phyloP scores from a whole-genome alignment of 2,329 filamentous ascomycete species.

The Leptodontidium sp. region DNA sequence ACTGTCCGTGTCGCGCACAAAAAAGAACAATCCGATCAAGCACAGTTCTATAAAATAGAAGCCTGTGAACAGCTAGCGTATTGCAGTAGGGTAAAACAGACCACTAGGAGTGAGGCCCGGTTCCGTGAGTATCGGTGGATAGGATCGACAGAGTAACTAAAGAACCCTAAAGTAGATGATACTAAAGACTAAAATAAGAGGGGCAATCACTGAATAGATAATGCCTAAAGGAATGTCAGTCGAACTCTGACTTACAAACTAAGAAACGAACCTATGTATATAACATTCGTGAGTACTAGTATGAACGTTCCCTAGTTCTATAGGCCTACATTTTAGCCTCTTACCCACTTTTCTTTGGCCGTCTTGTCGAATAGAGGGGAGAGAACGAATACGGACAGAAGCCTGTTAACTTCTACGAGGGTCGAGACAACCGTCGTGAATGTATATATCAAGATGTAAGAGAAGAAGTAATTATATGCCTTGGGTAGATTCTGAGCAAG shows the following conservation, averaged over 20 bases:
- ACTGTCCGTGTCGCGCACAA: too few relatives aligned
- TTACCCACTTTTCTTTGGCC: constrained; percentile 34
- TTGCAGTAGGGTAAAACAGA: constrained; percentile 52
- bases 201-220: too few relatives aligned
- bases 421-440: too few relatives aligned
- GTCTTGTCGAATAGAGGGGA: too few relatives aligned
- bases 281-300: constrained; percentile 38
- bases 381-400: too few relatives aligned
- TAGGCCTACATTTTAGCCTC: constrained; percentile 36
- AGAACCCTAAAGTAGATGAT: too few relatives aligned
- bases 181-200: too few relatives aligned
- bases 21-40: constrained; percentile 35
- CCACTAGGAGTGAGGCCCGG: constrained; percentile 54
- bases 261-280: constrained; percentile 36
- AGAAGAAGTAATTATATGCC: constrained; percentile 41
- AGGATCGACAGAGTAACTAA: too few relatives aligned
- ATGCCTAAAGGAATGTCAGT: too few relatives aligned
- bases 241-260: too few relatives aligned
- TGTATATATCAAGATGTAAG: too few relatives aligned
- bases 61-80: constrained; percentile 38
- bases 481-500: constrained; percentile 39
- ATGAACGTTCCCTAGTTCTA: constrained; percentile 35
- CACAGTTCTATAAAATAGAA: constrained; percentile 40
- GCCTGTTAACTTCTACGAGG: too few relatives aligned
- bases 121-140: constrained; percentile 54